These are phyloP conservation scores for Penicillium sp. DNA, from an alignment of 2,329 filamentous ascomycete genomes.

Conservation along the genomic window DNA sequence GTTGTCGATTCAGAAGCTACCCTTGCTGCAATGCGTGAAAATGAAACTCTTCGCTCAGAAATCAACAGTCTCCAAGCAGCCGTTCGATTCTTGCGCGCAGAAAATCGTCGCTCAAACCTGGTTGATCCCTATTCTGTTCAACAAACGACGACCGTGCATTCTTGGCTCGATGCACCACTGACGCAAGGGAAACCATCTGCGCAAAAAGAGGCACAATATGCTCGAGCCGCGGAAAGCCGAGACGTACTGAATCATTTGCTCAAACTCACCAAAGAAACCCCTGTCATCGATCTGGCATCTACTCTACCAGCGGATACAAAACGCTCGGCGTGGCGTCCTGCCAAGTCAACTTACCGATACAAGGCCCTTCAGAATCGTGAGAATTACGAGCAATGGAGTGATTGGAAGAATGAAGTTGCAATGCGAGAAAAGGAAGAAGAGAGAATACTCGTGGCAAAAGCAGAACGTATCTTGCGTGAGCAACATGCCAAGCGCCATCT, in stretches of 20 bases:
- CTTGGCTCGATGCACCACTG: conserved; percentile 43
- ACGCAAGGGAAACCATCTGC: conserved; percentile 21
- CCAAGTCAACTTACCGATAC: conserved; percentile 41
- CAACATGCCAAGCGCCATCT: conserved; percentile 24
- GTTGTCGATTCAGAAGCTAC: conserved; percentile 37
- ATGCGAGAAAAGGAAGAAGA: conserved; percentile 35
- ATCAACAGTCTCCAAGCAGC: conserved; percentile 43
- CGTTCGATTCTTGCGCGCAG: conserved; percentile 43
- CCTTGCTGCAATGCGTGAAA: conserved; percentile 40
- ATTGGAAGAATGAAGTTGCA: conserved; percentile 42
- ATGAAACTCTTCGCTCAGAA: conserved; percentile 40
- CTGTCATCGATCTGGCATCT: conserved; percentile 36
- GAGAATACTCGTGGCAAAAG: conserved; percentile 30
- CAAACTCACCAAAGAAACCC: conserved; percentile 40
- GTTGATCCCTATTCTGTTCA: conserved; percentile 41
- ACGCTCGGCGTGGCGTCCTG: conserved; percentile 38
- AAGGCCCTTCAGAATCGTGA: conserved; percentile 43
- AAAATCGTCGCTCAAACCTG: conserved; percentile 39
- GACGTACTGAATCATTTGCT: conserved; percentile 42
- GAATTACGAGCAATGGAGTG: conserved; percentile 44
- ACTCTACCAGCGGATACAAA: conserved; percentile 25
- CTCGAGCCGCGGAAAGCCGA: conserved; percentile 37
- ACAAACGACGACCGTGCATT: conserved; percentile 35
- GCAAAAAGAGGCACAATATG: conserved; percentile 30
- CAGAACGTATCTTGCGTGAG: conserved; percentile 27